These are phyloP conservation scores for Lepidopterella palustris DNA, from an alignment of 495 filamentous ascomycete species.

Conservation along the genomic window DNA sequence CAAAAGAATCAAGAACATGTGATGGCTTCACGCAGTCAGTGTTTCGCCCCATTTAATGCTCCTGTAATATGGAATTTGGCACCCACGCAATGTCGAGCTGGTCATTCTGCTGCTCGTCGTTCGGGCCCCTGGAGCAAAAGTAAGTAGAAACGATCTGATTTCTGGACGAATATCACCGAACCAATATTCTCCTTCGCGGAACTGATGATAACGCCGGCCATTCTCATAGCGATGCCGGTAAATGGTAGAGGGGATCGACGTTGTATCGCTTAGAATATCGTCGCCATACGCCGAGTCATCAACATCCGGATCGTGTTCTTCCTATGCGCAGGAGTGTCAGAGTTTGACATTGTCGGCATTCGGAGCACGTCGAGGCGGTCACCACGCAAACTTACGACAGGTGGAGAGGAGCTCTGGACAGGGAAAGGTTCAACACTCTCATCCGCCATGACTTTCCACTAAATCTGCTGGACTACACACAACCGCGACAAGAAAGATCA, in stretches of 20 bases:
- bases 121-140: conserved; percentile 24
- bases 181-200: conserved; percentile 20
- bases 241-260: conserved; percentile 22
- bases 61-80: no score
- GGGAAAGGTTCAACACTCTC: no score
- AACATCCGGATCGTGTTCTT: no score
- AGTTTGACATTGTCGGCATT: no score
- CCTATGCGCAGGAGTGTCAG: no score
- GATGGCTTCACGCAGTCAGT: conserved; percentile 12
- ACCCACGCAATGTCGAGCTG: conserved; percentile 31
- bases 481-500: no score
- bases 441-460: no score
- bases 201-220: conserved; percentile 26
- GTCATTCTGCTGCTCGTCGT: conserved; percentile 37
- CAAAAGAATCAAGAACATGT: conserved; percentile 31
- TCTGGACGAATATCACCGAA: background rate
- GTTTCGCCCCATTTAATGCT: no score
- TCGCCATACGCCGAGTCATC: background rate
- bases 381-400: no score
- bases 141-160: background rate
- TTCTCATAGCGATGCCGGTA: conserved; percentile 23
- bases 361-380: no score
- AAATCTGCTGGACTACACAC: no score
- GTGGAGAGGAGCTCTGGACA: no score
- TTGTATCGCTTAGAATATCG: conserved; percentile 12